These are phyloP conservation scores for Pichia sp. DNA, from an alignment of 1,139 yeast genomes.

Conservation along the genomic window DNA sequence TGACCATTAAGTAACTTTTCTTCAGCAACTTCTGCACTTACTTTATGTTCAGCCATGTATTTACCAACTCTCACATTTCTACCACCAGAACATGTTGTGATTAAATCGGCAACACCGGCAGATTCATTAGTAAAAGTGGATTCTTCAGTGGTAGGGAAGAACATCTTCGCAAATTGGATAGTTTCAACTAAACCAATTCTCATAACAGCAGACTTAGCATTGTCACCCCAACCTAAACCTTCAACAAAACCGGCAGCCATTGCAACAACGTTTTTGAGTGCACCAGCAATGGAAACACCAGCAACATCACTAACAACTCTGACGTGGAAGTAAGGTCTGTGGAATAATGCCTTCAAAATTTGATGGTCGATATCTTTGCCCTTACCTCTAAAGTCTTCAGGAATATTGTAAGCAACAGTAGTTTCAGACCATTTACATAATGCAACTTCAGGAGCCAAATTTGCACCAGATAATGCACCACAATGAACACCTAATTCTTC, in stretches of 20 bases:
- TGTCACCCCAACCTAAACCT: conserved; percentile 97
- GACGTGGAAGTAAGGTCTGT: conserved; percentile 94
- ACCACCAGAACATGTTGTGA: conserved; percentile 95
- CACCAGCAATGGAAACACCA: conserved; percentile 93
- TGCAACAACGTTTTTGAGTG: conserved; percentile 89
- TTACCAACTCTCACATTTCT: conserved; percentile 87
- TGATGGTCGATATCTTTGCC: conserved; percentile 67
- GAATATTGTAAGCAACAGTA: conserved; percentile 78
- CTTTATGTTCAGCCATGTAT: conserved; percentile 64
- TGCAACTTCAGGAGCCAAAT: conserved; percentile 92
- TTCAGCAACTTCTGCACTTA: conserved; percentile 73
- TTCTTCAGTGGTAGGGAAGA: conserved; percentile 62
- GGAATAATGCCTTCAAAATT: conserved; percentile 70
- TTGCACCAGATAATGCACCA: conserved; percentile 94
- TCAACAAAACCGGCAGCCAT: conserved; percentile 92
- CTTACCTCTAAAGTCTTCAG: conserved; percentile 60
- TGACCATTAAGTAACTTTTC: conserved; percentile 81
- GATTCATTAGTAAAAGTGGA: conserved; percentile 83
- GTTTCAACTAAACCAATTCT: conserved; percentile 87
- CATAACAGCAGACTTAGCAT: conserved; percentile 93
- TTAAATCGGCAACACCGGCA: conserved; percentile 95
- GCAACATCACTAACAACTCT: conserved; percentile 83
- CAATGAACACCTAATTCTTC: conserved; percentile 76
- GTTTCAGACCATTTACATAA: conserved; percentile 91
- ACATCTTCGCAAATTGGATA: conserved; percentile 70